Evolutionary conservation across 257 asterid species (phyloP), one percentile per base, ranked within the genome.

Genomic region (Jaltomata sinuosa): DNA sequence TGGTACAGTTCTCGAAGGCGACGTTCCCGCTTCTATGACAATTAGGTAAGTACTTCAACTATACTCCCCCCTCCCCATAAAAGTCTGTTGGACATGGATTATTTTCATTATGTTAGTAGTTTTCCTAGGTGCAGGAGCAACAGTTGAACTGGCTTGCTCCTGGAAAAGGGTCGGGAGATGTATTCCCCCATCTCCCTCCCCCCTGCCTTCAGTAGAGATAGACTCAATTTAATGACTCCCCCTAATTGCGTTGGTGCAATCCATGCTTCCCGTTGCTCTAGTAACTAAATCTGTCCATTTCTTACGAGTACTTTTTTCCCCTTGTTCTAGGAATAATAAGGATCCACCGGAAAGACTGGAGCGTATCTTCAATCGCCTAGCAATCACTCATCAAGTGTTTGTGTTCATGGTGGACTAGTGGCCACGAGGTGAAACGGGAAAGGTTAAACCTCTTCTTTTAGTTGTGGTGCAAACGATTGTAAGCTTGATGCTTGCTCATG

Each of bases 11-110:
- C 89, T 64, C 90, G 89, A 79, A 91, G 98, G 71, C 94, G 94
- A 21, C 97, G 85, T 61, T 91, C 97, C 83, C 94, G 98, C 88
- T 92, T 94, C 92, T 86, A 89, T 65, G 96, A 91, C 88, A 89
- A 72, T 89, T 93, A 93, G 94, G 92, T 91, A 89, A 77, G 62
- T 77, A 49, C 27, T 77, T 52, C 57, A 18, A 27, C n/a, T 49
- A 42, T 27, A 47, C 1, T 47, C 25, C 27, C 25, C n/a, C 22
- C 10, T 11, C 77, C 25, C n/a, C 19, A 25, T 59, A 9, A 10
- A 25, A 12, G 68, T 61, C 80, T 25, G 8, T 12, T 72, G 19
- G 7, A 72, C 7, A 15, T 42, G 80, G 15, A 42, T 14, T 74
- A 19, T 40, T 69, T 38, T 32, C 74, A 16, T 65, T 16, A 65